phyloP scores from a whole-genome alignment of 2,329 filamentous ascomycete species.

The Rhynchosporium graminicola region DNA sequence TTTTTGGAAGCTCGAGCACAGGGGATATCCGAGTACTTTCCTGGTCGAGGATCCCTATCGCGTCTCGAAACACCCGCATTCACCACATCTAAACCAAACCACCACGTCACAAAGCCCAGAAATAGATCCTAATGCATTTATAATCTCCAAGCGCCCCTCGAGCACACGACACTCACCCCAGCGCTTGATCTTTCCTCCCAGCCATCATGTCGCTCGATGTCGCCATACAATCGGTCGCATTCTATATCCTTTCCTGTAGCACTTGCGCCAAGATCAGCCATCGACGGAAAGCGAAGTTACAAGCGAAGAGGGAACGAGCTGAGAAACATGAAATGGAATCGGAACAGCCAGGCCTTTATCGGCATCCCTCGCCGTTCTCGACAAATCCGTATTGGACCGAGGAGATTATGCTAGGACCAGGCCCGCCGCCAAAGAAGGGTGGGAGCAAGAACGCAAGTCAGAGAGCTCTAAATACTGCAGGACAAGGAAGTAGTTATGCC shows the following conservation, averaged over 20 bases:
- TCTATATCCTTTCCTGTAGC: slow-evolving; percentile 76
- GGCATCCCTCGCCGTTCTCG: slow-evolving; percentile 78
- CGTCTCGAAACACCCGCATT: slow-evolving; percentile 27
- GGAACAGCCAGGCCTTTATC: slow-evolving; percentile 72
- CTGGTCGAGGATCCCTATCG: slow-evolving; percentile 24
- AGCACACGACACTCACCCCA: slow-evolving; percentile 20
- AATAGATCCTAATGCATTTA: slow-evolving; percentile 31
- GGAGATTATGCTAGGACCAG: slow-evolving; percentile 81
- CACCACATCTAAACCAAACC: slow-evolving; percentile 14
- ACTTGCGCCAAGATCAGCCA: slow-evolving; percentile 74
- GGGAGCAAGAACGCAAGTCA: slow-evolving; percentile 59
- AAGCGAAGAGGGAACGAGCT: slow-evolving; percentile 67
- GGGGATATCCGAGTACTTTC: slow-evolving; percentile 1
- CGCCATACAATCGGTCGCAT: slow-evolving; percentile 73
- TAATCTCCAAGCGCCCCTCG: slow-evolving; percentile 19
- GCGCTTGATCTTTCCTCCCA: slow-evolving; percentile 6
- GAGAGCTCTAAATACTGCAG: slow-evolving; percentile 59
- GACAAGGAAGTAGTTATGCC: slow-evolving; percentile 54
- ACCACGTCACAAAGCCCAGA: slow-evolving; percentile 2
- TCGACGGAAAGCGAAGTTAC: slow-evolving; percentile 68
- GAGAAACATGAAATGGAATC: slow-evolving; percentile 65
- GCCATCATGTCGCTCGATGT: slow-evolving; percentile 53
- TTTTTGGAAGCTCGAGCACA: slow-evolving; percentile 7
- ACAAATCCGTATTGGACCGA: slow-evolving; percentile 89
- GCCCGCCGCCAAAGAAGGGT: slow-evolving; percentile 62